phyloP scores from a whole-genome alignment of 2,329 filamentous ascomycete species.

The Curvularia sp. region DNA sequence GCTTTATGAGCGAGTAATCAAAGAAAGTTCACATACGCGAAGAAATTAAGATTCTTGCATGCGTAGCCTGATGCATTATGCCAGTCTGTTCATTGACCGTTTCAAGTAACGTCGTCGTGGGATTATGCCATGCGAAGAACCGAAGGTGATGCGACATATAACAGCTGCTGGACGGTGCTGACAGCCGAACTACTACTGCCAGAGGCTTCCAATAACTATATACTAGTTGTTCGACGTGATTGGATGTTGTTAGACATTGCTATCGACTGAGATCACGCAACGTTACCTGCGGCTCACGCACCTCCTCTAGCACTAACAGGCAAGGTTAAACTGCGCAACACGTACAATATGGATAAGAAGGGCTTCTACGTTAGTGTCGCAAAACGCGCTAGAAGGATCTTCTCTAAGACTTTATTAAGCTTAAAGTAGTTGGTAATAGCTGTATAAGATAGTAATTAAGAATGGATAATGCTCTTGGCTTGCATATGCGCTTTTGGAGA shows the following conservation, averaged over 20 bases:
- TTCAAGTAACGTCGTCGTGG: not conserved
- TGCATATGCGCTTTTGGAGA: not conserved
- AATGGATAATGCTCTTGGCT: not conserved
- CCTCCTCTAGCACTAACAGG: too few relatives aligned
- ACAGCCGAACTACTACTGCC: too few relatives aligned
- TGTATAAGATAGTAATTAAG: not conserved
- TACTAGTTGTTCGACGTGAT: too few relatives aligned
- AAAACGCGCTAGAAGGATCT: not conserved
- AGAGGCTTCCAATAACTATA: too few relatives aligned
- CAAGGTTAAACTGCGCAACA: too few relatives aligned
- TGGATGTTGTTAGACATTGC: too few relatives aligned
- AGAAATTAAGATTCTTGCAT: not conserved
- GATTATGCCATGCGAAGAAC: not conserved
- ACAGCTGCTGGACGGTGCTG: too few relatives aligned
- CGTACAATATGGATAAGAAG: not conserved
- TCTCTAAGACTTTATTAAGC: not conserved
- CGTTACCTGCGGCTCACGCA: too few relatives aligned
- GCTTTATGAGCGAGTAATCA: conserved; percentile 30
- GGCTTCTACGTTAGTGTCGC: not conserved
- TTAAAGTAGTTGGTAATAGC: not conserved
- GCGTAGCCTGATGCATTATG: not conserved
- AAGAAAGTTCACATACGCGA: conserved; percentile 13
- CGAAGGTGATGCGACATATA: not conserved
- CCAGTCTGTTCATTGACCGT: not conserved
- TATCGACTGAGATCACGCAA: too few relatives aligned